phyloP scores from a whole-genome alignment of 495 filamentous ascomycete species.

The Neurospora terricola region DNA sequence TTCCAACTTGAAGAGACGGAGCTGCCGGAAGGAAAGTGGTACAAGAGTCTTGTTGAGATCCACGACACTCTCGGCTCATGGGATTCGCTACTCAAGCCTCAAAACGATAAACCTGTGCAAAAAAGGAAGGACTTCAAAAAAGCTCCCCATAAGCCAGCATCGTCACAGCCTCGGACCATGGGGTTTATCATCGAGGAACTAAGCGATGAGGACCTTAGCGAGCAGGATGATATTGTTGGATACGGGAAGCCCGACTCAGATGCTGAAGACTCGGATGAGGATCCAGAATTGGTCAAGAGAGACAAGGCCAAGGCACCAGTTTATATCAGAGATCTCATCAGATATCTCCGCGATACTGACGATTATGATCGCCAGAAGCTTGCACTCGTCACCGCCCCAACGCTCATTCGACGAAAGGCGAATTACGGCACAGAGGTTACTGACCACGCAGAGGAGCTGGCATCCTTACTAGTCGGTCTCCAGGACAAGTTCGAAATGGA shows the following conservation, averaged over 20 bases:
- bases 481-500: constrained; percentile 71
- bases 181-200: constrained; percentile 62
- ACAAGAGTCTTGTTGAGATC: constrained; percentile 53
- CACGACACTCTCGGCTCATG: constrained; percentile 56
- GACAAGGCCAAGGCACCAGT: constrained; percentile 80
- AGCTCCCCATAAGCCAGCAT: constrained; percentile 12
- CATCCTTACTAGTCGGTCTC: constrained; percentile 62
- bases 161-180: constrained; percentile 12
- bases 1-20: constrained; percentile 79
- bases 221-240: constrained; percentile 66
- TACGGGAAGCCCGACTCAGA: constrained; percentile 95
- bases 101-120: neutral
- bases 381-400: constrained; percentile 63
- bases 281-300: constrained; percentile 73
- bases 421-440: constrained; percentile 79
- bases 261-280: constrained; percentile 80
- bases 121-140: constrained; percentile 4
- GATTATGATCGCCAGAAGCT: constrained; percentile 76
- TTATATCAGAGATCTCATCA: constrained; percentile 81
- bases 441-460: constrained; percentile 75
- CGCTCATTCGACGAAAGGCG: constrained; percentile 78
- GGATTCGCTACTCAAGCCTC: constrained; percentile 31
- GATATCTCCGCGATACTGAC: constrained; percentile 68
- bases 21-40: constrained; percentile 65
- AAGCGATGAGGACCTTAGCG: constrained; percentile 39